These are phyloP conservation scores for Penicillium frequentans DNA, from an alignment of 2,329 filamentous ascomycete species.

Conservation along the genomic window DNA sequence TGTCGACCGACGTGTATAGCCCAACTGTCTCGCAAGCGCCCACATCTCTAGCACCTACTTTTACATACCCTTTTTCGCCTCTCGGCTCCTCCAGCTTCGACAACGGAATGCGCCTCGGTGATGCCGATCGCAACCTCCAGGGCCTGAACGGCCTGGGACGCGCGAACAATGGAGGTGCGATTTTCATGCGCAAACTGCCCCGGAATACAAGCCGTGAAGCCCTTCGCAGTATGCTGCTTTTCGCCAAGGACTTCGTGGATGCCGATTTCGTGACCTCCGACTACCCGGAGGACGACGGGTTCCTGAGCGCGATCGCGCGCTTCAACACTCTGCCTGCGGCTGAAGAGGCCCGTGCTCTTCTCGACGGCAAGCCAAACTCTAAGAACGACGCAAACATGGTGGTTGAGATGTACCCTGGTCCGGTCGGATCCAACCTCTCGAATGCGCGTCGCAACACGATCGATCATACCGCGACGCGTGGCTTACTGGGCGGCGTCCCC, in stretches of 20 bases:
- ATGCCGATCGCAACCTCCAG: slow-evolving; percentile 37
- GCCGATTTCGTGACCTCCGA: slow-evolving; percentile 57
- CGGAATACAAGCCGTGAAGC: slow-evolving; percentile 59
- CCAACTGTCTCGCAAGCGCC: slow-evolving; percentile 38
- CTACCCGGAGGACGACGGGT: slow-evolving; percentile 58
- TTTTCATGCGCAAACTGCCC: slow-evolving; percentile 62
- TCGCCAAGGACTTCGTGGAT: slow-evolving; percentile 63
- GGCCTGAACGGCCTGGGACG: slow-evolving; percentile 37
- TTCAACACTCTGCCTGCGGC: slow-evolving; percentile 60
- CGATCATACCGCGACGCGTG: slow-evolving; percentile 45
- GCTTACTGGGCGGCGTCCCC: slow-evolving; percentile 32
- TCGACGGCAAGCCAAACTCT: slow-evolving; percentile 63
- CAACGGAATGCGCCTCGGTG: slow-evolving; percentile 36
- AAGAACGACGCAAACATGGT: slow-evolving; percentile 61
- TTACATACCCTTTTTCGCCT: slow-evolving; percentile 40
- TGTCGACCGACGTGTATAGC: slow-evolving; percentile 46
- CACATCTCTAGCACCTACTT: slow-evolving; percentile 34
- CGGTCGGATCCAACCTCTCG: slow-evolving; percentile 32
- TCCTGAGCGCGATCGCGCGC: slow-evolving; percentile 58
- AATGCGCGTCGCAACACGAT: slow-evolving; percentile 52
- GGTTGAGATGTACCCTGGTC: slow-evolving; percentile 53
- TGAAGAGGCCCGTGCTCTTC: slow-evolving; percentile 58
- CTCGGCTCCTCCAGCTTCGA: slow-evolving; percentile 41
- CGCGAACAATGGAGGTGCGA: slow-evolving; percentile 36
- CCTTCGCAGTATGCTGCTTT: slow-evolving; percentile 64